Percentiles rank a stretch among this genome's conserved stretches.
Conservation (phyloP, 139 green algal genomes). For the Picochlorum sp. region DNA sequence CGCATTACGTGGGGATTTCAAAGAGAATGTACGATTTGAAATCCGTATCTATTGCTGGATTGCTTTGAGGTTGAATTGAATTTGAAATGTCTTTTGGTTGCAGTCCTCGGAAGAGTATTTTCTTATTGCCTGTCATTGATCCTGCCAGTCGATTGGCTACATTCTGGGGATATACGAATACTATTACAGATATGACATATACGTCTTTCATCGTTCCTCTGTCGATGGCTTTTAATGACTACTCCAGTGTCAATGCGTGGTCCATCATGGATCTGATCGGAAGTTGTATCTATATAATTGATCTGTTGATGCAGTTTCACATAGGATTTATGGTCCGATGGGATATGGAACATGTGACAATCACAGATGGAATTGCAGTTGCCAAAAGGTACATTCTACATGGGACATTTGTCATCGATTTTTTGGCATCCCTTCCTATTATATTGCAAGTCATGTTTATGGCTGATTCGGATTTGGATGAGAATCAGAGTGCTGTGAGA, state of each 20-base stretch:
- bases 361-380: constrained; percentile 10
- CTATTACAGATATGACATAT: constrained; percentile 11
- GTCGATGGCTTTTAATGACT: constrained; percentile 18
- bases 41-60: neutral
- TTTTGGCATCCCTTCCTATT: constrained; percentile 7
- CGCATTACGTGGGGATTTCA: neutral
- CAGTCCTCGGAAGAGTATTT: constrained; percentile 1
- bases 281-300: constrained; percentile 13
- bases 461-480: neutral
- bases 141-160: neutral
- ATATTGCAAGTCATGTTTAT: constrained; percentile 6
- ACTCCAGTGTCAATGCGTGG: neutral
- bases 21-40: neutral
- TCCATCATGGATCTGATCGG: constrained; percentile 7
- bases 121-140: constrained; percentile 13
- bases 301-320: constrained; percentile 21
- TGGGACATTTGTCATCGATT: constrained; percentile 18
- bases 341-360: constrained; percentile 5
- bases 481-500: neutral
- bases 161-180: constrained; percentile 8
- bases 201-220: constrained; percentile 22
- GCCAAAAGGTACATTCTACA: constrained; percentile 11
- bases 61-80: too few relatives aligned
- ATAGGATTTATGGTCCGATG: constrained; percentile 18
- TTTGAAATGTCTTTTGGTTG: neutral